Evolutionary conservation across 805 yeast genomes (phyloP), one percentile per base, ranked within the genome.

Genomic region (Blastobotrys parvus): DNA sequence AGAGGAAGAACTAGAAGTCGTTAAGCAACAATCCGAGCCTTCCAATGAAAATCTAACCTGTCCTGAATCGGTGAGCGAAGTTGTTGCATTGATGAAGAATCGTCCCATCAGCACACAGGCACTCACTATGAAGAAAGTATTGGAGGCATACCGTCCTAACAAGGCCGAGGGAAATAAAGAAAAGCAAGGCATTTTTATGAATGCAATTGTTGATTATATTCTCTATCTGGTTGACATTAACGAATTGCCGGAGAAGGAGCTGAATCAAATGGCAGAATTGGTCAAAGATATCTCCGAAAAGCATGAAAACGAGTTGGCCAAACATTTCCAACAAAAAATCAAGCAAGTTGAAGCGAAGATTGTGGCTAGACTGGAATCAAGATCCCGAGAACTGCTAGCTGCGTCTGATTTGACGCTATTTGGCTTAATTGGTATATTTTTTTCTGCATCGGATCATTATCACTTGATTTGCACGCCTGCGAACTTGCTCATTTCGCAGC

Each of bases 401-500:
- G 63, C 39, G n/a, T 64, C 75, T 1, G 95, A 88, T 57, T 62
- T 87, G 45, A 62, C 85, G 4, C 75, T 82, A 46, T 84, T 81
- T 55, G 69, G 78, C 0, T 54, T 87, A 3, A 70, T 89, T 45
- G 97, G 97, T 4, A 68, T 72, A 42, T 59, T 88, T 3, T 92
- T 83, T 58, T 89, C 98, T 0, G 87, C 97, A 0, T 92, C 98
- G 0, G 99, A 92, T 68, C 89, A 87, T 58, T 90, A 84, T 63
- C 98, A 92, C 68, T 70, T 88, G 46, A 82, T 92, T 8, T 89
- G 80, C 3, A 89, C 96, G 0, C 95, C 97, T 3, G 73, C 90
- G 1, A 66, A 77, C 23, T 73, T 92, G 27, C 63, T 86, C 32
- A 77, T 87, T 68, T 75, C 81, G 39, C 90, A 86, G 60, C 68